Conservation (phyloP, 768 basidiomycete species). For the Ramaria sp. region DNA sequence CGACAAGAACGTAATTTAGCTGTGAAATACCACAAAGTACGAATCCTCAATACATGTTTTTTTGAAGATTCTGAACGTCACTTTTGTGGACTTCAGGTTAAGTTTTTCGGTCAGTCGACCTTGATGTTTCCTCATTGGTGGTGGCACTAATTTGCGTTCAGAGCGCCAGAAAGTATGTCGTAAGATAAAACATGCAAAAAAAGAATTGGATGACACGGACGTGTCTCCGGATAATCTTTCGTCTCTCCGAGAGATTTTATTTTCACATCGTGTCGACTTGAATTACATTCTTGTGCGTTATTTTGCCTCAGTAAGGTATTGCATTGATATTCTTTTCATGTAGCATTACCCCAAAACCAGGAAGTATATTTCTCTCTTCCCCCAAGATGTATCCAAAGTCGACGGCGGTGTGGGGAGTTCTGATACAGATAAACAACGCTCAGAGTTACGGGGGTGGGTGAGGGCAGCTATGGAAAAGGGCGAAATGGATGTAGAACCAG, state of each 20-base stretch:
- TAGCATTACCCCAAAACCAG: constrained; percentile 77
- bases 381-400: constrained; percentile 27
- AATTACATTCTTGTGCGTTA: constrained; percentile 75
- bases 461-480: constrained; percentile 49
- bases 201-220: constrained; percentile 29
- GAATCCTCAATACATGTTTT: background rate
- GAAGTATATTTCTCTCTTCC: constrained; percentile 88
- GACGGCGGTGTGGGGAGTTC: background rate
- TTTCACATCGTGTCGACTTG: constrained; percentile 69
- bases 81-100: constrained; percentile 29
- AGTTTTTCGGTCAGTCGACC: constrained; percentile 73
- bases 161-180: constrained; percentile 83
- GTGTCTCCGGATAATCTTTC: constrained; percentile 26
- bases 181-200: constrained; percentile 62
- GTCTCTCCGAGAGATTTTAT: constrained; percentile 37
- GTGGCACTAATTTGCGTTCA: constrained; percentile 22
- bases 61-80: background rate
- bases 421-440: constrained; percentile 38
- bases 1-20: constrained; percentile 67
- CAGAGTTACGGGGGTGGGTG: constrained; percentile 51
- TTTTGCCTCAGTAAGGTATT: background rate
- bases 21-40: constrained; percentile 65
- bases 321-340: constrained; percentile 3
- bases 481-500: constrained; percentile 50
- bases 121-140: background rate